Evolutionary conservation across 768 basidiomycete species (phyloP), one percentile per base, ranked within the genome.

Genomic region (Amanita subjunquillea): DNA sequence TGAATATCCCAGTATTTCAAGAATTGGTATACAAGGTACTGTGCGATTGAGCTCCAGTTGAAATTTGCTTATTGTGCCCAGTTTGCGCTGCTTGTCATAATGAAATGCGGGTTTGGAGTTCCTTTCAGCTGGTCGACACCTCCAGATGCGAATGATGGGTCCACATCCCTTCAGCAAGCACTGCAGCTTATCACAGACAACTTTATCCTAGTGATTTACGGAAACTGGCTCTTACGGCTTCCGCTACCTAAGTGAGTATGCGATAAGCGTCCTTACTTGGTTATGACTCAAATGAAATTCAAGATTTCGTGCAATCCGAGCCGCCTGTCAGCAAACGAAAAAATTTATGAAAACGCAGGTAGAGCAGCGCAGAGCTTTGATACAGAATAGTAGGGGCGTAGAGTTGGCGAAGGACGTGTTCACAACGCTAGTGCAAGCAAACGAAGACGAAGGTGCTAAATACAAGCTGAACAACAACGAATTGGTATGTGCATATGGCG

Each of bases 81-180:
- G 75, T 54, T 74, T 13, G 70, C 75, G 3, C 65, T 76, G 9
- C 56, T 76, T 13, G 60, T 75, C 10, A 67, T 78, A 22, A 71
- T 69, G 8, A 69, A 62, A 57, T 77, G 75, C 52, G 75, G 72
- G 2, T 76, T 77, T 45, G 77, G 76, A 3, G 69, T 76, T 38
- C 59, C 66, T 0, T 71, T 74, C 48, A 63, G 63, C 32, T 76
- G 74, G 75, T 56, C 57, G 6, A 59, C 66, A 5, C 73, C 72
- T 23, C 69, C 74, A 0, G 63, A 51, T 10, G 60, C 67, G 2
- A 55, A 65, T 3, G 67, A 72, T 50, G 72, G 73, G 10, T 60
- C 41, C 0, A 68, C 75, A 64, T 65, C 71, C 2, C 30, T 73
- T 1, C 69, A 72, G 45, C 63, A 70, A 58, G 67, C 71, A 5